Percentiles rank a stretch among this genome's conserved stretches.
These are phyloP conservation scores for Fusarium subglutinans DNA, from an alignment of 2,329 filamentous ascomycete species.

Conservation along the genomic window DNA sequence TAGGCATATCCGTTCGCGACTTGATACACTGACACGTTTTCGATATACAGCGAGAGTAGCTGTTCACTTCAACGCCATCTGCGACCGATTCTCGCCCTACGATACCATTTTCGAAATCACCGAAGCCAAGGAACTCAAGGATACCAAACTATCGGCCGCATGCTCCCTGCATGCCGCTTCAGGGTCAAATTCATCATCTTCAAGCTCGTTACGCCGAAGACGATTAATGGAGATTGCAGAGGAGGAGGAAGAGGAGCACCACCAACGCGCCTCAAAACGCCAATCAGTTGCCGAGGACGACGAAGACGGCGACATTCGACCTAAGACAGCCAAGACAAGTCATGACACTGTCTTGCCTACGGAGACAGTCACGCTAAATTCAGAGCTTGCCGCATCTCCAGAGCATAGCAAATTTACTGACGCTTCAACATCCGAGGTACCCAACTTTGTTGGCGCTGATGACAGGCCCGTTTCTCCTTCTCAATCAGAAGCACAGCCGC, in stretches of 20 bases:
- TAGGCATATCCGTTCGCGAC: neutral
- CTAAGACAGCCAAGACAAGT: constrained; percentile 44
- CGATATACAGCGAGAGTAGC: constrained; percentile 76
- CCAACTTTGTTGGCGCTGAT: constrained; percentile 60
- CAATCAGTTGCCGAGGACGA: constrained; percentile 64
- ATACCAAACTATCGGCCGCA: constrained; percentile 85
- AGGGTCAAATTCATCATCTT: constrained; percentile 85
- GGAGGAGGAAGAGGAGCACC: constrained; percentile 80
- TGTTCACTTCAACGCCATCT: constrained; percentile 73
- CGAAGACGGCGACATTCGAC: constrained; percentile 48
- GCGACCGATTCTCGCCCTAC: constrained; percentile 81
- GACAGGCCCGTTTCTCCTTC: constrained; percentile 57
- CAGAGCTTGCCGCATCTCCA: constrained; percentile 60
- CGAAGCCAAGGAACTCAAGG: constrained; percentile 80
- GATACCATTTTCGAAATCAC: constrained; percentile 85
- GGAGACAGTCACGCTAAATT: constrained; percentile 60
- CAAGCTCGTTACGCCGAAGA: constrained; percentile 78
- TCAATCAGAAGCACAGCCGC: constrained; percentile 55
- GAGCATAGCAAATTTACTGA: constrained; percentile 60
- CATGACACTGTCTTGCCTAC: constrained; percentile 32
- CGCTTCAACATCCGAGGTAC: constrained; percentile 59
- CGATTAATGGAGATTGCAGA: constrained; percentile 94
- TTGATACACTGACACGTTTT: constrained; percentile 25
- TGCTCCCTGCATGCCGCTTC: constrained; percentile 91
- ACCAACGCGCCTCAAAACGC: constrained; percentile 66